Percentiles rank a stretch among this genome's conserved stretches.
phyloP scores from a whole-genome alignment of 345 rosid genomes.

The Geranium rotundifolium region DNA sequence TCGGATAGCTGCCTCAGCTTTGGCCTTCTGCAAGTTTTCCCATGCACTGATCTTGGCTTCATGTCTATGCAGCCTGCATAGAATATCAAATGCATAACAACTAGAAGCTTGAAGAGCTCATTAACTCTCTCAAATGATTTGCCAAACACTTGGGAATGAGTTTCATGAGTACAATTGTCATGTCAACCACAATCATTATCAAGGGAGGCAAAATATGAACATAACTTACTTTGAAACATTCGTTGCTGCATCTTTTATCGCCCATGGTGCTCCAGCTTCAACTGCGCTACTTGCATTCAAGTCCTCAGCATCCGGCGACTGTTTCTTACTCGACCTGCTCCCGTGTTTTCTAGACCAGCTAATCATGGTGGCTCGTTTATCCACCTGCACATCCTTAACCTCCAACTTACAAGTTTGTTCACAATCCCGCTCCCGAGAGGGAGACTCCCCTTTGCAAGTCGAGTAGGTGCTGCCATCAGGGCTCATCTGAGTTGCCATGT shows the following conservation, averaged over 20 bases:
- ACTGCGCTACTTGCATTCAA: constrained; percentile 10
- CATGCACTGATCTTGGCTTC: constrained; percentile 91
- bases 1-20: constrained; percentile 90
- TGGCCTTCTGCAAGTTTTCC: constrained; percentile 94
- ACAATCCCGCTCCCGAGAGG: constrained; percentile 26
- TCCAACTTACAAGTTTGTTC: constrained; percentile 37
- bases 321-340: constrained; percentile 29
- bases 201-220: neutral
- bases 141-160: too few species aligned
- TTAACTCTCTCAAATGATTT: too few species aligned
- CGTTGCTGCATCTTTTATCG: constrained; percentile 47
- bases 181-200: neutral
- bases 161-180: too few species aligned
- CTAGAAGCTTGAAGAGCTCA: too few species aligned
- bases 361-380: constrained; percentile 48
- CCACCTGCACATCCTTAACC: constrained; percentile 72
- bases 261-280: constrained; percentile 38
- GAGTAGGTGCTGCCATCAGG: constrained; percentile 33
- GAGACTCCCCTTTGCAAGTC: constrained; percentile 32
- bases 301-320: constrained; percentile 31
- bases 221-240: constrained; percentile 47
- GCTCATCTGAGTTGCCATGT: constrained; percentile 95
- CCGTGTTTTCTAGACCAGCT: constrained; percentile 47
- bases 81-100: neutral
- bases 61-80: constrained; percentile 62